These are phyloP conservation scores for Heritiera littoralis DNA, from an alignment of 345 rosid species.

Conservation along the genomic window DNA sequence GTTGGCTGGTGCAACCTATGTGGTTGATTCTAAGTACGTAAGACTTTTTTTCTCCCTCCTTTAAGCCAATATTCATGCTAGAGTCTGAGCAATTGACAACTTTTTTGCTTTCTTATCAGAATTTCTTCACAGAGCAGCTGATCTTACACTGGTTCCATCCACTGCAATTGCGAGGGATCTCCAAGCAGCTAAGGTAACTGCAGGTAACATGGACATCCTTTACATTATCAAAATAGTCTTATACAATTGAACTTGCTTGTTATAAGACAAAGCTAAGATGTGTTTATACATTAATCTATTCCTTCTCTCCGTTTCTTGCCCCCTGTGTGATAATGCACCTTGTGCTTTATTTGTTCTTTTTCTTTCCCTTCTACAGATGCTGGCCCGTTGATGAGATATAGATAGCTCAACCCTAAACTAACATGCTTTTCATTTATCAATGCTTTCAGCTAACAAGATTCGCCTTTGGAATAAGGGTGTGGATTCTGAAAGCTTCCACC, in stretches of 20 bases:
- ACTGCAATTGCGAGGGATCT: conserved; percentile 92
- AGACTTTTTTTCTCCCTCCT: not conserved
- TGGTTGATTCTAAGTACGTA: conserved; percentile 91
- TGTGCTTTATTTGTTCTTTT: not conserved
- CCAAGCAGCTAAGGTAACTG: conserved; percentile 72
- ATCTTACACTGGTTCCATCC: conserved; percentile 94
- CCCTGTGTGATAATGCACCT: not conserved
- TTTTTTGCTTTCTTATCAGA: conserved; percentile 43
- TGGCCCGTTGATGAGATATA: not conserved
- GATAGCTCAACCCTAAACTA: conserved; percentile 18
- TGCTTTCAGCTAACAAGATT: conserved; percentile 75
- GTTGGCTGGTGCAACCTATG: conserved; percentile 98
- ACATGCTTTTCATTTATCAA: conserved; percentile 15
- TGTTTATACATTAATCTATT: not conserved
- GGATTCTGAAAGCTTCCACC: conserved; percentile 91
- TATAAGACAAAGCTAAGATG: not conserved
- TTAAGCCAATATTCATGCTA: not conserved
- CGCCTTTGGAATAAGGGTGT: conserved; percentile 99
- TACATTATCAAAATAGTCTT: not conserved
- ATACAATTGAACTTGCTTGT: conserved; percentile 5
- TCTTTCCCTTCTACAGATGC: not conserved
- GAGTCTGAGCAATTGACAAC: conserved; percentile 6
- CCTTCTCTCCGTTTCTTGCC: not conserved
- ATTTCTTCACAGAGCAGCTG: conserved; percentile 98
- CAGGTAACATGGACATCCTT: conserved; percentile 53